Evolutionary conservation across 1,139 yeast genomes (phyloP), one percentile per base, ranked within the genome.

Genomic region (Tardiomyces blankii): DNA sequence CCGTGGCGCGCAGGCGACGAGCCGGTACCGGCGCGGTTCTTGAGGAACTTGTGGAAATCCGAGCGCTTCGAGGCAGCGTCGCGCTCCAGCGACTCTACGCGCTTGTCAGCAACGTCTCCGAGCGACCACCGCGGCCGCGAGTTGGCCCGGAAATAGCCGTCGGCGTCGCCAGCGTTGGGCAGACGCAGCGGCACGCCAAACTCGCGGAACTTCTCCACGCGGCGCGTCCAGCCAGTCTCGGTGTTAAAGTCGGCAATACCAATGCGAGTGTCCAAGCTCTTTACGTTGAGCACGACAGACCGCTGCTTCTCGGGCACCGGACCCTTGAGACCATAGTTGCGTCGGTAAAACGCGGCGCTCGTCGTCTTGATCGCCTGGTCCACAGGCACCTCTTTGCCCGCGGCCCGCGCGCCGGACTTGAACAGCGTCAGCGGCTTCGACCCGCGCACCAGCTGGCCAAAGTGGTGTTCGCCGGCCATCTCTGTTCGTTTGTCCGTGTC

Each of bases 251-350:
- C 54, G 43, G 54, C 50, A 18, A 54, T 49, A 19, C 49, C 43
- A 23, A 48, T 41, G 6, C 39, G 42, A 44, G 73, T 73, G 54
- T 79, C 85, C 40, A 78, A 55, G 40, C 74, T 73, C 44, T 74
- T 69, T 42, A 73, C 67, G 12, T 75, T 70, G 47, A 79, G 60
- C 54, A 70, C 72, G 46, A 73, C 67, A 1, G 78, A 63, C 50
- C 68, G 67, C 43, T 72, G 61, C 49, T 72, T 72, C 13, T 65
- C 60, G 2, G 86, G 85, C 38, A 80, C 63, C 44, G 78, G 68
- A 50, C 75, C 65, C 57, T 80, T 80, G 47, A 80, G 61, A 52
- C 87, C 87, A 75, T 78, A 80, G 62, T 80, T 81, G 49, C 75
- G 74, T 54, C 80, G 71, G 46, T 71, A 62, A 43, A 72, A 63